Evolutionary conservation across 176 grass and related monocot species (phyloP).

Genomic region (Eragrostis curvula): DNA sequence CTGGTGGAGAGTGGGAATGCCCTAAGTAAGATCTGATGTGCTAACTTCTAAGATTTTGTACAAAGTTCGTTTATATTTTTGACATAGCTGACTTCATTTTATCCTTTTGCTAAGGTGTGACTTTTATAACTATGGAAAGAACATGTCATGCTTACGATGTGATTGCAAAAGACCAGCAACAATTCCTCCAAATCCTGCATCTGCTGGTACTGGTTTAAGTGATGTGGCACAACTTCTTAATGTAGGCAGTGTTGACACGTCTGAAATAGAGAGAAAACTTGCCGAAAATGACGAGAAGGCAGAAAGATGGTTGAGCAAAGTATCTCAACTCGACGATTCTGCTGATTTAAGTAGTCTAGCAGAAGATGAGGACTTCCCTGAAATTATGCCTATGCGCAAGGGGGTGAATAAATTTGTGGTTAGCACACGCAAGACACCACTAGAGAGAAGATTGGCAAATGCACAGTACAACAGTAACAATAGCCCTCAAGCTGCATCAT

Average conservation of each 20-base stretch:
- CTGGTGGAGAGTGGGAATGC: constrained; percentile 94
- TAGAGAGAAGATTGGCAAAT: constrained; percentile 70
- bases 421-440: constrained; percentile 68
- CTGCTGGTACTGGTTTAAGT: constrained; percentile 38
- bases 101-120: constrained; percentile 68
- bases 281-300: constrained; percentile 73
- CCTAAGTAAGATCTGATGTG: constrained; percentile 75
- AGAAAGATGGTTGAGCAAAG: constrained; percentile 81
- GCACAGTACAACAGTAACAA: constrained; percentile 46
- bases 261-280: constrained; percentile 70
- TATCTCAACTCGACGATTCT: constrained; percentile 66
- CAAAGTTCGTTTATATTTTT: background rate
- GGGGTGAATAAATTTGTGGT: constrained; percentile 79
- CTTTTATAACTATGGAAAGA: constrained; percentile 89
- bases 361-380: constrained; percentile 77
- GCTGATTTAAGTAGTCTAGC: constrained; percentile 67
- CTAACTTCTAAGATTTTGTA: constrained; percentile 2
- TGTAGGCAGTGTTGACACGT: constrained; percentile 49
- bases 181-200: constrained; percentile 44
- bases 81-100: constrained; percentile 39
- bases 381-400: constrained; percentile 82
- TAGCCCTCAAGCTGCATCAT: constrained; percentile 20
- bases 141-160: constrained; percentile 89
- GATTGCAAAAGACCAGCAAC: constrained; percentile 72
- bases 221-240: constrained; percentile 72